A percentile compares a stretch with the other conserved stretches of the same genome.
Conservation (phyloP, 2,329 filamentous ascomycete species). For the Hortaea werneckii region DNA sequence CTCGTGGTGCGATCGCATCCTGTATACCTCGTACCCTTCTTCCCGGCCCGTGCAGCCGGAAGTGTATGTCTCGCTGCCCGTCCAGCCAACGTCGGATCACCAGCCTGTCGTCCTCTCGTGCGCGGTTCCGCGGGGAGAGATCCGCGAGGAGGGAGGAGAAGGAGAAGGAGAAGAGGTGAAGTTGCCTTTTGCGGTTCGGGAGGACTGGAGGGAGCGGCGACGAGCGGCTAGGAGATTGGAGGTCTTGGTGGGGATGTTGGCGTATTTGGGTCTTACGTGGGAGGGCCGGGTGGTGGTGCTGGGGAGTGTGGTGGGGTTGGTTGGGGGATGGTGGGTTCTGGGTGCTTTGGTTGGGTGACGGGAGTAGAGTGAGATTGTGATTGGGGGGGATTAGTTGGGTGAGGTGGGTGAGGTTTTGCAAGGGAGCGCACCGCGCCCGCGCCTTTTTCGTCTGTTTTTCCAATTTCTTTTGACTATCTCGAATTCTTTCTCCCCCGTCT, state of each 20-base stretch:
- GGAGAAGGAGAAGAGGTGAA: slow-evolving; percentile 19
- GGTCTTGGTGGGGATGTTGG: slow-evolving; percentile 46
- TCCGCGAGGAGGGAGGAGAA: not conserved
- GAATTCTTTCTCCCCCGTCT: no score
- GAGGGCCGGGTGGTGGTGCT: slow-evolving; percentile 33
- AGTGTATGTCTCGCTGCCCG: slow-evolving; percentile 67
- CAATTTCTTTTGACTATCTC: no score
- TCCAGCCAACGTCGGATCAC: slow-evolving; percentile 80
- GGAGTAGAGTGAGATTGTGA: no score
- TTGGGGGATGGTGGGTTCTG: slow-evolving; percentile 22
- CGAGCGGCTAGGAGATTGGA: slow-evolving; percentile 48
- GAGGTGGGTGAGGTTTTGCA: no score
- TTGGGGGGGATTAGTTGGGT: no score
- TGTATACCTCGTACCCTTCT: slow-evolving; percentile 48
- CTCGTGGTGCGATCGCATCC: slow-evolving; percentile 84
- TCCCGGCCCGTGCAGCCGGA: slow-evolving; percentile 32
- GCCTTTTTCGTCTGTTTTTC: no score
- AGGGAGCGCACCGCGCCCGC: no score
- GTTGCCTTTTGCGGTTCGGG: slow-evolving; percentile 50
- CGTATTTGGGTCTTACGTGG: slow-evolving; percentile 43
- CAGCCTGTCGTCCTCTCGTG: slow-evolving; percentile 67
- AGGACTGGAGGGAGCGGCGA: slow-evolving; percentile 45
- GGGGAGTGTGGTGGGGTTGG: slow-evolving; percentile 20
- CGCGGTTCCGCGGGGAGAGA: slow-evolving; percentile 48
- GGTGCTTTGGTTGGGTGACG: slow-evolving; percentile 12